Evolutionary conservation across 192 early-diverging fungal species (phyloP).

Genomic region (Rhizophagus sp.): DNA sequence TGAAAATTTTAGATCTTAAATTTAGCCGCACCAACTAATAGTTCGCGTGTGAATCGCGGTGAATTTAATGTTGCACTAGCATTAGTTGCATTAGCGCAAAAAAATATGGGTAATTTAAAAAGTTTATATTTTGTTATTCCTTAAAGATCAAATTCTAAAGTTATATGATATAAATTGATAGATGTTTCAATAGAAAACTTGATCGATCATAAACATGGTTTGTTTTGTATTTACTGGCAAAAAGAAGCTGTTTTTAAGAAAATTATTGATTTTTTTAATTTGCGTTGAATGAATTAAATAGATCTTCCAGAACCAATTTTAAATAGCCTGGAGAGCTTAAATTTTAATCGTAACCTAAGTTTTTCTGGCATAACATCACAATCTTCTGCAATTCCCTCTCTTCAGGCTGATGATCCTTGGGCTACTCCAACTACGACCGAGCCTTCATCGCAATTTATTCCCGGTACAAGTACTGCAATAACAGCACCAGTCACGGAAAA

Average conservation of each 20-base stretch:
- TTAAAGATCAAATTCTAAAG: neutral
- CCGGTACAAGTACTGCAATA: neutral
- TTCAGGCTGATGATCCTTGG: constrained; percentile 62
- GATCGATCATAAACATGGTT: constrained; percentile 65
- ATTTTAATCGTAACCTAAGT: constrained; percentile 39
- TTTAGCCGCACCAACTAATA: constrained; percentile 47
- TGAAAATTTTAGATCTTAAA: constrained; percentile 45
- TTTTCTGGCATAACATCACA: constrained; percentile 28
- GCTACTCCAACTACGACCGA: constrained; percentile 27
- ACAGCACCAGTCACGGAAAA: neutral
- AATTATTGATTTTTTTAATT: neutral
- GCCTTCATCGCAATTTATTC: neutral
- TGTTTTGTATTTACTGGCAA: neutral
- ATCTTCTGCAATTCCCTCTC: constrained; percentile 34
- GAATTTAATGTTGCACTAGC: constrained; percentile 76
- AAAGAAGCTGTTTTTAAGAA: neutral
- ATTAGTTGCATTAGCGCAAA: constrained; percentile 71
- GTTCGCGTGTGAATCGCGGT: constrained; percentile 51
- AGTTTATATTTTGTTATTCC: neutral
- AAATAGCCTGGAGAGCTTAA: constrained; percentile 51
- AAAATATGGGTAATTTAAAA: constrained; percentile 64
- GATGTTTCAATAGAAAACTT: constrained; percentile 67
- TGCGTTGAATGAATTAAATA: constrained; percentile 13
- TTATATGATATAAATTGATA: constrained; percentile 1
- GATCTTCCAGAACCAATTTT: constrained; percentile 65